These are phyloP conservation scores for Aspergillus piperis DNA, from an alignment of 2,329 filamentous ascomycete genomes.

Conservation along the genomic window DNA sequence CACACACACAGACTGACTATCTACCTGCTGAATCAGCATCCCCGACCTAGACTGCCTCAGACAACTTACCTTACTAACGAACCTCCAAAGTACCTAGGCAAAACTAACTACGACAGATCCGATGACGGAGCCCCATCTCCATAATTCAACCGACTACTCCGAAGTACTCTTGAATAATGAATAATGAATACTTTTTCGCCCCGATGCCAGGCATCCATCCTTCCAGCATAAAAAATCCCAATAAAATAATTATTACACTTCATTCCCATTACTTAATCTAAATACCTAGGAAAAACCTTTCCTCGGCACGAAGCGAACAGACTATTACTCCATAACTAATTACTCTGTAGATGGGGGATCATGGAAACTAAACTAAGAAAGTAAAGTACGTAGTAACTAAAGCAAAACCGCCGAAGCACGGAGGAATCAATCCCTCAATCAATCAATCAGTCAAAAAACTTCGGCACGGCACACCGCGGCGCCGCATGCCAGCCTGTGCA, in stretches of 20 bases:
- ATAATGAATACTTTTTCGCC: neutral
- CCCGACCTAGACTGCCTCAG: constrained; percentile 12
- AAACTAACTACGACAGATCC: constrained; percentile 16
- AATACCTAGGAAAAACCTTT: too few relatives aligned
- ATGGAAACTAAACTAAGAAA: neutral
- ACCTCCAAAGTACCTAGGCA: neutral
- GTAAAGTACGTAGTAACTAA: neutral
- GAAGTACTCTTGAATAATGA: neutral
- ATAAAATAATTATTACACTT: too few relatives aligned
- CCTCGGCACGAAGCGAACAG: neutral
- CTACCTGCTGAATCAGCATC: constrained; percentile 18
- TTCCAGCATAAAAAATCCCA: neutral
- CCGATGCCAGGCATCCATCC: neutral
- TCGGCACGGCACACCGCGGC: too few relatives aligned
- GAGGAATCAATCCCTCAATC: constrained; percentile 14
- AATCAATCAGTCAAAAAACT: too few relatives aligned
- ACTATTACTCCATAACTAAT: too few relatives aligned
- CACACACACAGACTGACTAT: too few relatives aligned
- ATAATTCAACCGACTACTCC: neutral
- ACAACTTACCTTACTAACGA: neutral
- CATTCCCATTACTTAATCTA: neutral
- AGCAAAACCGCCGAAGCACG: constrained; percentile 24
- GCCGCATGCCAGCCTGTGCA: too few relatives aligned
- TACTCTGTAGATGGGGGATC: too few relatives aligned
- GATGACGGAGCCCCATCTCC: constrained; percentile 23